A percentile compares a stretch with the other conserved stretches of the same genome.
Evolutionary conservation across 148 eudicot genomes (phyloP).

Genomic region (Chenopodium album): DNA sequence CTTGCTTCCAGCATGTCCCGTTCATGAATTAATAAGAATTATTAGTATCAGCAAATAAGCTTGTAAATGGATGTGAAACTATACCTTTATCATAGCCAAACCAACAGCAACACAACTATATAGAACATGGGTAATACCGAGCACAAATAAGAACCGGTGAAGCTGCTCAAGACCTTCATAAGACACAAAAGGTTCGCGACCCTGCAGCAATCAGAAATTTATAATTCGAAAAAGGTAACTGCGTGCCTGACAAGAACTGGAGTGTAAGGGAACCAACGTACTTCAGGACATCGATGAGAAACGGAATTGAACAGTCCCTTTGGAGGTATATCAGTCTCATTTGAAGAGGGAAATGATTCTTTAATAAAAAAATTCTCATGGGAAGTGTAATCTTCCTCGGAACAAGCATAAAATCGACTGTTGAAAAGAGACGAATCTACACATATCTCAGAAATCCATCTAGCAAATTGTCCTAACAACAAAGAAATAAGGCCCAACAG

Average conservation of each 20-base stretch:
- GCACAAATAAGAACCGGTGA: constrained; percentile 93
- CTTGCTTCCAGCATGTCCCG: neutral
- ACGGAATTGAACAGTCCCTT: constrained; percentile 38
- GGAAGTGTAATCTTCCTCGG: constrained; percentile 60
- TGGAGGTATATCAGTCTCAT: constrained; percentile 61
- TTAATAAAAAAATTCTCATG: constrained; percentile 32
- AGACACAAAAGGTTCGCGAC: constrained; percentile 94
- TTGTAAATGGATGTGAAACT: constrained; percentile 9
- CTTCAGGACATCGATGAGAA: constrained; percentile 65
- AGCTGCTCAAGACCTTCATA: constrained; percentile 97
- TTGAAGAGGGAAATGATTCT: constrained; percentile 33
- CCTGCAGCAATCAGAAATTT: constrained; percentile 42
- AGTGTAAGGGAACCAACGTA: constrained; percentile 25
- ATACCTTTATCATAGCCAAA: constrained; percentile 89
- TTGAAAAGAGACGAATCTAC: constrained; percentile 86
- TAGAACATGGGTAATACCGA: constrained; percentile 89
- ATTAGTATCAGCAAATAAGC: neutral
- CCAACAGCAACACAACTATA: constrained; percentile 86
- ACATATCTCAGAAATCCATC: constrained; percentile 84
- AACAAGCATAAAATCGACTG: constrained; percentile 76
- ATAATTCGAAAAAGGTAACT: neutral
- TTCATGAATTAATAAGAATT: neutral
- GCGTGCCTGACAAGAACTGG: neutral
- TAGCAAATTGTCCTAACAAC: constrained; percentile 91
- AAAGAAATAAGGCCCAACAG: constrained; percentile 92